Evolutionary conservation across 495 filamentous ascomycete species (phyloP).

Genomic region (Talaromyces stipitatus): DNA sequence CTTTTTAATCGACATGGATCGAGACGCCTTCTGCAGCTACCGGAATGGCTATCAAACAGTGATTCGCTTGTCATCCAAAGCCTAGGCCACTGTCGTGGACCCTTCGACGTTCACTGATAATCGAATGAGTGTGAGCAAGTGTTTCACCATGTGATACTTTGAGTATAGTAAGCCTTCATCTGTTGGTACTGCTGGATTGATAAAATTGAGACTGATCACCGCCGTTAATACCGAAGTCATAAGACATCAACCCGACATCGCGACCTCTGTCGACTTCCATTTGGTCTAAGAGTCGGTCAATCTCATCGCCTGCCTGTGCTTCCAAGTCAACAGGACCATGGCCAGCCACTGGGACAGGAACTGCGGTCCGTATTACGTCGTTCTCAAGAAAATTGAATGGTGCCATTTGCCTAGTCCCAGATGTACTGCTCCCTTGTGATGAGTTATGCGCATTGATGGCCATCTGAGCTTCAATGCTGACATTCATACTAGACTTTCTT

Average conservation of each 20-base stretch:
- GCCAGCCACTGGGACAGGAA: background rate
- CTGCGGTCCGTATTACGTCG: background rate
- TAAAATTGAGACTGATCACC: conserved; percentile 19
- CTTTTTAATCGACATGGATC: background rate
- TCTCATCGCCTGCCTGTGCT: conserved; percentile 37
- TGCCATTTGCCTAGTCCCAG: conserved; percentile 3
- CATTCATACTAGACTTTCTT: conserved; percentile 15
- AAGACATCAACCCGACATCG: conserved; percentile 6
- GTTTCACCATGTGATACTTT: background rate
- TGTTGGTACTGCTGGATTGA: conserved; percentile 4
- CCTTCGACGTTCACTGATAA: background rate
- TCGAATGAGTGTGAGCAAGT: background rate
- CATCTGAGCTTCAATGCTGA: conserved; percentile 26
- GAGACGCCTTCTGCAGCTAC: background rate
- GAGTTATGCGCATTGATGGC: conserved; percentile 2
- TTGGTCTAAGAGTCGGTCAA: conserved; percentile 45
- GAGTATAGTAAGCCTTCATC: background rate
- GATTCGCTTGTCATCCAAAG: background rate
- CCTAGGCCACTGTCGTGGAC: background rate
- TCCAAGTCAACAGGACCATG: conserved; percentile 17
- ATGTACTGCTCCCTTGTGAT: conserved; percentile 10
- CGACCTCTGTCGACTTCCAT: conserved; percentile 28
- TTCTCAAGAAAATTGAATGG: conserved; percentile 7
- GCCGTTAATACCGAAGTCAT: conserved; percentile 29
- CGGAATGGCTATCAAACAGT: background rate